Evolutionary conservation across 371 early-diverging fungal genomes (phyloP), one percentile per base, ranked within the genome.

Genomic region (Capillidium heterosporum): DNA sequence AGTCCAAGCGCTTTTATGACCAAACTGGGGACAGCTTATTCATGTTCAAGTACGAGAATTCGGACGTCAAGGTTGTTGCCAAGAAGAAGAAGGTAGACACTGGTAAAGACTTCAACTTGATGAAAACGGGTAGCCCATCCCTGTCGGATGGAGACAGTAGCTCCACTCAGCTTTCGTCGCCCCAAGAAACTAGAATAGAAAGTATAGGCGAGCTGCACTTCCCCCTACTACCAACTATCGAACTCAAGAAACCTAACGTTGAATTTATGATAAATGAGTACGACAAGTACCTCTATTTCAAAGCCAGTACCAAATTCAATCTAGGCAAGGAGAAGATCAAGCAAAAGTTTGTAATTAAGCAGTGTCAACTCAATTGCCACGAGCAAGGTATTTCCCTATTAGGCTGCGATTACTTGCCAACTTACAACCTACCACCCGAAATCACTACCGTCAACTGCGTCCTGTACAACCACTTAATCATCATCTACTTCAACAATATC

Each of bases 1-100:
- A 53, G 53, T 32, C 39, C 21, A 53, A 53, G 41, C 32, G 35
- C 13, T 35, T 53, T 31, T 53, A 53, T 53, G 35, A 53, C 15
- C 17, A n/a, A 10, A 26, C 35, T 32, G 3, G 21, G 13, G 17
- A 31, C 15, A 29, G 26, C 10, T 11, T 53, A 17, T 17, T 19
- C 19, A 4, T 53, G 35, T 53, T 53, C 24, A 29, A 53, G 39
- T 35, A n/a, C 24, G 39, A 32, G 4, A 53, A 4, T 15, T 13
- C 24, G 51, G 17, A 17, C 32, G 24, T 19, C 17, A 19, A 35
- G 39, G 39, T 35, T 35, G 35, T 17, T 53, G 35, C 21, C 17
- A 31, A 53, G 35, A 31, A 53, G 13, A 32, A 35, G 39, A 35
- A 40, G n/a, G 39, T 8, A 8, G 3, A 29, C 8, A 7, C 19